Evolutionary conservation across 1,139 yeast species (phyloP), one percentile per base, ranked within the genome.

Genomic region (Suhomyces maxii): DNA sequence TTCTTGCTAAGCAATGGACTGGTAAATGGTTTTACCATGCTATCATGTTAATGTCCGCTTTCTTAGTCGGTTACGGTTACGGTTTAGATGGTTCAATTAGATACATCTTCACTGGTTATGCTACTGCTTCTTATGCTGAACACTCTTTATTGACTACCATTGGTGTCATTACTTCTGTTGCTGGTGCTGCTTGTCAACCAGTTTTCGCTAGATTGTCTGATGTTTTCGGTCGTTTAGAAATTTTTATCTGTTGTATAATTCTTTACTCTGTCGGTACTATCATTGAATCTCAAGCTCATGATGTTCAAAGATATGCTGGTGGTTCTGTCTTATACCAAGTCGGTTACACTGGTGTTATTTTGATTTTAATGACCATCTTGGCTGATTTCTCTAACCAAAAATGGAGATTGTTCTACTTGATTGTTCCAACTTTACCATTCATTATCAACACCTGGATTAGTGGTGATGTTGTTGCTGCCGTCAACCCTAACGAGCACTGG

Each of bases 31-130:
- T 51, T 45, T 55, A 57, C 41, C 60, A 54, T 36, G 39, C 44
- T 1, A 43, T 57, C 6, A 52, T 63, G 42, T 58, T 61, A 37
- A 32, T 59, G 36, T 51, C 63, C 34, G 59, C 64, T 10, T 67
- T 67, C 46, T 44, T 60, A 13, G 66, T 64, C 39, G 68, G 69
- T 26, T 68, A 64, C 49, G 61, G 61, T 36, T 67, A 67, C 47
- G 62, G 67, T 26, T 57, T 62, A 41, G 65, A 61, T 49, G 56
- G 56, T 34, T 56, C 48, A 35, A 47, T 55, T 30, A 54, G 64
- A 46, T 54, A 50, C 36, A 46, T 56, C 31, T 50, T 41, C 42
- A 49, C 51, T 8, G 45, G 46, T 9, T 60, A 53, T 42, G 66
- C 64, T 32, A 59, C 63, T 18, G 41, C 43, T 32, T 49, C 56